Evolutionary conservation across 768 basidiomycete genomes (phyloP).

Genomic region (Pisolithus tinctorius): DNA sequence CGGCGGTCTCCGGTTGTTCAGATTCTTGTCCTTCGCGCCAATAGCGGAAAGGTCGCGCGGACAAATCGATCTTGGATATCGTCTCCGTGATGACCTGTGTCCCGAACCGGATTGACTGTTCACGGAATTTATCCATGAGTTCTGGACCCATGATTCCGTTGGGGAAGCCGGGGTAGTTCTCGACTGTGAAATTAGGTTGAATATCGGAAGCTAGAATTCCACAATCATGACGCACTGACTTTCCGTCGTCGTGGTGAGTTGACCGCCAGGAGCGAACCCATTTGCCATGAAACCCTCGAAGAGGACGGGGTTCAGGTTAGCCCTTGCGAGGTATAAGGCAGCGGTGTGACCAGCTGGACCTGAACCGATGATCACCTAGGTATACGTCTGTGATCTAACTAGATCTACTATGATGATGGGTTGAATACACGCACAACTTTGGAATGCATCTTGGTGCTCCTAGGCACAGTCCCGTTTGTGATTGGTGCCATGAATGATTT

Average conservation of each 20-base stretch:
- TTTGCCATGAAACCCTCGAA: slow-evolving; percentile 99
- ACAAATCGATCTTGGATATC: slow-evolving; percentile 90
- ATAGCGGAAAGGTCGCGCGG: slow-evolving; percentile 89
- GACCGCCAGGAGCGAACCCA: slow-evolving; percentile 95
- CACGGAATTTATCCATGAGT: slow-evolving; percentile 99
- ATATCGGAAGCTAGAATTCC: neutral
- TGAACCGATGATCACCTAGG: slow-evolving; percentile 85
- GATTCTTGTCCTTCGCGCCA: slow-evolving; percentile 91
- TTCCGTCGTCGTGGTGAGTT: slow-evolving; percentile 96
- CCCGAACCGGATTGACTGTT: slow-evolving; percentile 90
- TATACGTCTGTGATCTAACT: neutral
- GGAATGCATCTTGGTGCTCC: slow-evolving; percentile 72
- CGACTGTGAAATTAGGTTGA: slow-evolving; percentile 42
- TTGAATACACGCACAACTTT: slow-evolving; percentile 49
- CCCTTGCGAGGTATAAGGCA: slow-evolving; percentile 92
- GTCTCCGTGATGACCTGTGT: slow-evolving; percentile 98
- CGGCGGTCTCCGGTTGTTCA: slow-evolving; percentile 84
- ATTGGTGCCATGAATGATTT: slow-evolving; percentile 42
- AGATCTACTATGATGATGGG: too few species aligned
- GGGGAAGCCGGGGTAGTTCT: slow-evolving; percentile 98
- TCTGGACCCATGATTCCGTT: slow-evolving; percentile 90
- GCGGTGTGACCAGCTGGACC: slow-evolving; percentile 96
- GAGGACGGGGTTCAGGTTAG: slow-evolving; percentile 90
- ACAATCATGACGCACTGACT: slow-evolving; percentile 37
- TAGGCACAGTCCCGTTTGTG: slow-evolving; percentile 29